Conservation (phyloP, 768 basidiomycete genomes). For the Suillus weaverae region DNA sequence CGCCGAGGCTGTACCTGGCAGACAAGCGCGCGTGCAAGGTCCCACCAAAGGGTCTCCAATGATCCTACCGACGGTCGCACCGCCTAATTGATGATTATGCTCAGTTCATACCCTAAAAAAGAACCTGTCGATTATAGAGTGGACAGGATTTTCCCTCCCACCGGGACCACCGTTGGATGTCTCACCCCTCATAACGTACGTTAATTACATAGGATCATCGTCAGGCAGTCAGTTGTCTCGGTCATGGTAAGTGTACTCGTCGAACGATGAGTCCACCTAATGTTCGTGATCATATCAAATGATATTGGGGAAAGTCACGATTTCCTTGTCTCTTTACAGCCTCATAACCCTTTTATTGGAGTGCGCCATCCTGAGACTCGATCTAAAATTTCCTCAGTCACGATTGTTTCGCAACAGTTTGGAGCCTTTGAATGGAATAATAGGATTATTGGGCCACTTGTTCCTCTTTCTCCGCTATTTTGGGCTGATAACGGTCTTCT, state of each 20-base stretch:
- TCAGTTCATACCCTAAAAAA: background rate
- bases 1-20: background rate
- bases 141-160: background rate
- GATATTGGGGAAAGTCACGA: background rate
- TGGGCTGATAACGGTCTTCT: background rate
- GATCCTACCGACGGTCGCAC: background rate
- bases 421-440: background rate
- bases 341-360: background rate
- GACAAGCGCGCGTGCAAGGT: background rate
- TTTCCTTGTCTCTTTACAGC: background rate
- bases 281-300: no score
- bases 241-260: background rate
- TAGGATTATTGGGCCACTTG: background rate
- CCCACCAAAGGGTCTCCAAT: background rate
- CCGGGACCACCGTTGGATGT: background rate
- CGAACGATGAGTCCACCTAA: background rate
- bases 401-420: background rate
- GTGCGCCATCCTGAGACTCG: background rate
- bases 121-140: background rate
- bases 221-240: background rate
- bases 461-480: background rate
- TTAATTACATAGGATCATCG: background rate
- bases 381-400: background rate
- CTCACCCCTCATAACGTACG: background rate
- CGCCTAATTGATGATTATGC: background rate